A percentile compares a stretch with the other conserved stretches of the same genome.
Conservation (phyloP, 2,329 filamentous ascomycete genomes). For the Bipolaris cookei region DNA sequence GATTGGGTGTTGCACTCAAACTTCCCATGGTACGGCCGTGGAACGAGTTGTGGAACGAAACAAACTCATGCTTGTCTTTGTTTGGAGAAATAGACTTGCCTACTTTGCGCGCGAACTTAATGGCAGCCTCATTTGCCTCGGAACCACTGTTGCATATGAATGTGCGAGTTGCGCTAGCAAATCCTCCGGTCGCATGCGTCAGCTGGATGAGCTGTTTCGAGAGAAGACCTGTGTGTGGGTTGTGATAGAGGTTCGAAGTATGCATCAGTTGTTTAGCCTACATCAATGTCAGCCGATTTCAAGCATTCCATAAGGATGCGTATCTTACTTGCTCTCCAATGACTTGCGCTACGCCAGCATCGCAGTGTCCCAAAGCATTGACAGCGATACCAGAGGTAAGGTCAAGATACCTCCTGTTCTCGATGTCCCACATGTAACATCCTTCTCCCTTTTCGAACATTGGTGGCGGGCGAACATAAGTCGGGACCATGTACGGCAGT, state of each 20-base stretch:
- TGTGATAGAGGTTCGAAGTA: conserved; percentile 95
- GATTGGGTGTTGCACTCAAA: conserved; percentile 94
- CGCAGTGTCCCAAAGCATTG: conserved; percentile 88
- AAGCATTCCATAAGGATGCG: neutral
- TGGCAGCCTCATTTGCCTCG: conserved; percentile 96
- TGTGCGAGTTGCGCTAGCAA: conserved; percentile 78
- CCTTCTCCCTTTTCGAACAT: conserved; percentile 90
- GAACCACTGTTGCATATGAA: conserved; percentile 97
- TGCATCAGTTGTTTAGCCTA: conserved; percentile 76
- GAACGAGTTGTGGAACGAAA: conserved; percentile 91
- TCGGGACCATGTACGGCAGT: conserved; percentile 90
- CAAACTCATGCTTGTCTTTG: conserved; percentile 77
- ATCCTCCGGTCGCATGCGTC: conserved; percentile 78
- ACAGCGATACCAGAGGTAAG: conserved; percentile 97
- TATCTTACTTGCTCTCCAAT: conserved; percentile 73
- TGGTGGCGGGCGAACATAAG: conserved; percentile 86
- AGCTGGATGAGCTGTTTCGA: conserved; percentile 84
- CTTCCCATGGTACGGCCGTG: conserved; percentile 96
- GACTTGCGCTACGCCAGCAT: conserved; percentile 76
- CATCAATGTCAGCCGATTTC: conserved; percentile 19
- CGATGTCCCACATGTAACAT: conserved; percentile 86
- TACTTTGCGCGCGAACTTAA: conserved; percentile 95
- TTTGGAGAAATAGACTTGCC: conserved; percentile 77
- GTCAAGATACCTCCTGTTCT: conserved; percentile 88
- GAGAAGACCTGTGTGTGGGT: conserved; percentile 89